Base-by-base conservation (phyloP, 2,329 filamentous ascomycete genomes). In the Penicillium sclerotigenum region DNA sequence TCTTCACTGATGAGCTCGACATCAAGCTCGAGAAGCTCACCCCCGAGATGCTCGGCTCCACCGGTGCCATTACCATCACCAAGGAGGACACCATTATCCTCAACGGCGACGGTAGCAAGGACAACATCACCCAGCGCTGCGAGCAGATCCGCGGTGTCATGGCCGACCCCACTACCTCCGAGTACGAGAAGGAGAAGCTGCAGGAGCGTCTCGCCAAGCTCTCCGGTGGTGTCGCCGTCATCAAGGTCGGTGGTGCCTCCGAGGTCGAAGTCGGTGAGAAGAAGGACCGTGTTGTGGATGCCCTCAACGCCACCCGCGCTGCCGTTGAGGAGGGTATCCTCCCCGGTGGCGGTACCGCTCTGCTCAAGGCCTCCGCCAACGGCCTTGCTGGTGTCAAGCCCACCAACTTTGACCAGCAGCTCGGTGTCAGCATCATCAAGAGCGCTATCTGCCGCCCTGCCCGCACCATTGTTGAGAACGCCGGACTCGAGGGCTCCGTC, bases 121-220 rank as follows among this genome's bases (percentile, higher is more conserved):
- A 99, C 73, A 77, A 84, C 65, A 95, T 99, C 71, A 80, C 89
- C 64, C 91, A 97, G 83, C 90, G 94, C 75, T 97, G 94, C 80
- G 94, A 99, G 81, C 94, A 99, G 83, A 99, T 99, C 79, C 92
- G 94, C 68, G 92, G 93, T 67, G 91, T 97, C 79, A 96, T 97
- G 82, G 84, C 82, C 61, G 94, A 99, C 81, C 89, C 93, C 65
- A 87, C 85, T 68, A 99, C 94, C 63, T 97, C 92, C 47, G 94
- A 99, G 73, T 99, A 99, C 81, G 94, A 99, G 86, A 97, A 97
- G 86, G 94, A 99, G 89, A 99, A 99, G 87, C 90, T 99, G 65
- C 94, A 97, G 82, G 94, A 99, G 84, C 94, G 94, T 81, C 90
- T 99, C 60, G 94, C 94, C 68, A 99, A 99, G 87, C 90, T 99